Conservation (phyloP, 1,284 basidiomycete genomes). For the Cryptococcus sp. region DNA sequence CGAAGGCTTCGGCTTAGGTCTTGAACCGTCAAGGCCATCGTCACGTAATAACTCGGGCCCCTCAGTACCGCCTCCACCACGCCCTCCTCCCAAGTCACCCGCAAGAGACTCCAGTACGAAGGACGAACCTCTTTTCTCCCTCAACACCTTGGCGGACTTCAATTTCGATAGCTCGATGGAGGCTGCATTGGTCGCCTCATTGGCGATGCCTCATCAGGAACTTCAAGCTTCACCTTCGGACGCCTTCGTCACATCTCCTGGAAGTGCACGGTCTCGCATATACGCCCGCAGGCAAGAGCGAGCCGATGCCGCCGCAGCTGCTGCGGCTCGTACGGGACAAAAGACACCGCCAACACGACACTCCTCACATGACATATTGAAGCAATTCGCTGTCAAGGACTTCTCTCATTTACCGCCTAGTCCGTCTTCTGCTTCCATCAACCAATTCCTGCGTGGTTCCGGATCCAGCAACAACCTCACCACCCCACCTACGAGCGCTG, state of each 20-base stretch:
- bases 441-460: slow-evolving; percentile 71
- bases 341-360: slow-evolving; percentile 43
- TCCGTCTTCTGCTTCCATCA: slow-evolving; percentile 78
- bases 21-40: slow-evolving; percentile 3
- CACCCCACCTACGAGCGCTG: slow-evolving; percentile 21
- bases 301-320: slow-evolving; percentile 16
- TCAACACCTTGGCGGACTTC: slow-evolving; percentile 40
- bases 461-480: slow-evolving; percentile 49
- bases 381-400: slow-evolving; percentile 59
- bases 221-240: slow-evolving; percentile 7
- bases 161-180: slow-evolving; percentile 46
- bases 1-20: slow-evolving; percentile 17
- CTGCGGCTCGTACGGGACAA: slow-evolving; percentile 23
- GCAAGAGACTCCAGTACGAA: slow-evolving; percentile 3
- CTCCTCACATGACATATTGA: slow-evolving; percentile 54
- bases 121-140: slow-evolving; percentile 22
- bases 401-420: slow-evolving; percentile 86
- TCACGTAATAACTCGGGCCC: slow-evolving; percentile 8
- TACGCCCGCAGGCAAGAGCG: slow-evolving; percentile 42
- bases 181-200: slow-evolving; percentile 37
- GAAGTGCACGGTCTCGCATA: slow-evolving; percentile 44
- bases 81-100: slow-evolving; percentile 12
- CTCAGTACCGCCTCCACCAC: slow-evolving; percentile 9
- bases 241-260: slow-evolving; percentile 26
- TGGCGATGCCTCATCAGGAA: slow-evolving; percentile 31